Conservation (phyloP, 108 stramenopile genomes). For the Discostella stelligeroides region DNA sequence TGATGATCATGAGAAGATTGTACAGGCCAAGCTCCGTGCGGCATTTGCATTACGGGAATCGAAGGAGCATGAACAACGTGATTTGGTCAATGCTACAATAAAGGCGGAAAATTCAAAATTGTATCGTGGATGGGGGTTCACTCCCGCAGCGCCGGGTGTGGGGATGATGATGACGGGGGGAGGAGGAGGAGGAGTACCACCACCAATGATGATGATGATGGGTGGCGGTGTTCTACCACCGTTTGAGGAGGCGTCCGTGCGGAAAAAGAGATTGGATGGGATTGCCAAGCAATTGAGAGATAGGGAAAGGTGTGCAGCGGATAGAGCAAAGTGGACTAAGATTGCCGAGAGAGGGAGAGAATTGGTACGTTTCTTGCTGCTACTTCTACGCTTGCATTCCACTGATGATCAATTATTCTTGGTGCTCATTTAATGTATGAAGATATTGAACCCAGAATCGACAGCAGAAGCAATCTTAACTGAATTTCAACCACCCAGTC, state of each 20-base stretch:
- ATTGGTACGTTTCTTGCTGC: conserved; percentile 11
- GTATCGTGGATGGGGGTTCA: conserved; percentile 44
- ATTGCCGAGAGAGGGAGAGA: conserved; percentile 33
- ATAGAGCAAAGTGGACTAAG: conserved; percentile 46
- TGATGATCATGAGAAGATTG: conserved; percentile 29
- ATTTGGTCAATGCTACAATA: conserved; percentile 75
- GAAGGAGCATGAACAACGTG: conserved; percentile 80
- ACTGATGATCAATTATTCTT: not conserved
- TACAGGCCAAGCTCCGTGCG: conserved; percentile 63
- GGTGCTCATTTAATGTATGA: not conserved
- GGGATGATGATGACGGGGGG: conserved; percentile 14
- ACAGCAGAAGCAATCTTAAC: conserved; percentile 34
- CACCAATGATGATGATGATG: conserved; percentile 1
- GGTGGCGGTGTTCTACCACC: conserved; percentile 29
- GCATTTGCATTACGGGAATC: conserved; percentile 83
- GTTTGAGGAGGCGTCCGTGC: conserved; percentile 42
- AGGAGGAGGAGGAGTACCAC: conserved; percentile 21
- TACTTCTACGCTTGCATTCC: no score
- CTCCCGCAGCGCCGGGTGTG: conserved; percentile 19
- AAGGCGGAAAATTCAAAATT: conserved; percentile 44
- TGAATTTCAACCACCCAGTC: conserved; percentile 10
- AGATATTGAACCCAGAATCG: conserved; percentile 43
- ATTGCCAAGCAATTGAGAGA: conserved; percentile 69
- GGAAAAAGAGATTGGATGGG: conserved; percentile 66
- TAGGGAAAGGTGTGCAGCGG: conserved; percentile 50